phyloP scores from a whole-genome alignment of 2,329 filamentous ascomycete species.

The Diaporthe longicolla region DNA sequence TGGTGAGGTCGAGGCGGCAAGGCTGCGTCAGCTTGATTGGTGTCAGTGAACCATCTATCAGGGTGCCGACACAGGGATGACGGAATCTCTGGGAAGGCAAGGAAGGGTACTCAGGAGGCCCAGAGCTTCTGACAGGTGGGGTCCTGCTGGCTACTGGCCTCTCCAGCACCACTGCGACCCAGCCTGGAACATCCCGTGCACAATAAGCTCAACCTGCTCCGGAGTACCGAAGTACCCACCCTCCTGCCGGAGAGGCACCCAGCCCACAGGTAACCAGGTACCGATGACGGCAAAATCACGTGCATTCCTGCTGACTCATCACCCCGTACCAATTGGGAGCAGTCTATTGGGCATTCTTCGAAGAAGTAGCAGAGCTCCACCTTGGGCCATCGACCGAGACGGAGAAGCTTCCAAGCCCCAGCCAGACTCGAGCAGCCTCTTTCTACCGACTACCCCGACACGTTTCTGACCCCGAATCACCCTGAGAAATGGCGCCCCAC shows the following conservation, averaged over 20 bases:
- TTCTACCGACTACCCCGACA: slow-evolving; percentile 33
- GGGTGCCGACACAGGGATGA: slow-evolving; percentile 13
- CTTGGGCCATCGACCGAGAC: slow-evolving; percentile 21
- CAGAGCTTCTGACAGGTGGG: slow-evolving; percentile 21
- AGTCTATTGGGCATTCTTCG: slow-evolving; percentile 17
- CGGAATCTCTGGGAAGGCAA: neutral
- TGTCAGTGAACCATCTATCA: neutral
- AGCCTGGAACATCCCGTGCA: neutral
- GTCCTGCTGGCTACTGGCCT: neutral
- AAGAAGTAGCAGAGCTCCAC: slow-evolving; percentile 36
- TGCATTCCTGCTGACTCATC: slow-evolving; percentile 20
- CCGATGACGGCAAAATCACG: slow-evolving; percentile 10
- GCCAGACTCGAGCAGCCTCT: slow-evolving; percentile 29
- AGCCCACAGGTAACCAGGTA: neutral
- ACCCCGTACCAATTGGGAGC: slow-evolving; percentile 15
- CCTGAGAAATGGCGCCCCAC: slow-evolving; percentile 50
- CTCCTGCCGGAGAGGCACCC: neutral
- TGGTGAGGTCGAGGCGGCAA: slow-evolving; percentile 5
- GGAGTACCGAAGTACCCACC: neutral
- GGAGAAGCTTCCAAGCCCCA: slow-evolving; percentile 35
- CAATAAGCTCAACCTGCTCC: neutral
- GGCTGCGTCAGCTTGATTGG: slow-evolving; percentile 34
- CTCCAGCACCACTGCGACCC: neutral
- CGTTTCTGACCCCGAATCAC: slow-evolving; percentile 25
- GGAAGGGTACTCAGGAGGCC: neutral